phyloP scores from a whole-genome alignment of 2,329 filamentous ascomycete genomes.

The Phyllosticta capitalensis region DNA sequence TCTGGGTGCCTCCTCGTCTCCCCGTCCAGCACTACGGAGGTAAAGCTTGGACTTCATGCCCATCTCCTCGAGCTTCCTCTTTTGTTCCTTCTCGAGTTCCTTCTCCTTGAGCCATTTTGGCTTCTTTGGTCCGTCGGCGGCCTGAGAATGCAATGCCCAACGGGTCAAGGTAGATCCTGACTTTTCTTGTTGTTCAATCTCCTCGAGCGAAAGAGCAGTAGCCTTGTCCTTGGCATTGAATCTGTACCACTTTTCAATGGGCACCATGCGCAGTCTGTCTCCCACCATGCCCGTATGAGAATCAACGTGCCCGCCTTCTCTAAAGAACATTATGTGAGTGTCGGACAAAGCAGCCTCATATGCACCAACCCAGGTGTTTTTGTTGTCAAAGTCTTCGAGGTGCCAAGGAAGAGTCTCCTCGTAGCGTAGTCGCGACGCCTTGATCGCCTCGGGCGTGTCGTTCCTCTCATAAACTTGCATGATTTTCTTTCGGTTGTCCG shows the following conservation, averaged over 20 bases:
- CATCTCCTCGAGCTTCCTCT: conserved; percentile 15
- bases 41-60: conserved; percentile 11
- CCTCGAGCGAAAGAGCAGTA: conserved; percentile 43
- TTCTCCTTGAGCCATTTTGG: conserved; percentile 51
- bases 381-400: conserved; percentile 90
- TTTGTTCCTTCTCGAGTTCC: conserved; percentile 37
- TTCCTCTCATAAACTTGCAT: conserved; percentile 80
- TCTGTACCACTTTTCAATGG: conserved; percentile 91
- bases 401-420: conserved; percentile 97
- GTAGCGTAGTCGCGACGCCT: conserved; percentile 59
- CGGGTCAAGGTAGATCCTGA: neutral
- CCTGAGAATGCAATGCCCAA: conserved; percentile 61
- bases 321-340: conserved; percentile 65
- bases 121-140: conserved; percentile 59
- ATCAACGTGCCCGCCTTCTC: conserved; percentile 44
- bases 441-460: conserved; percentile 61
- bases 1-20: conserved; percentile 28
- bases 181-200: conserved; percentile 9
- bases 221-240: conserved; percentile 67
- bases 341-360: conserved; percentile 86
- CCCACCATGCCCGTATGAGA: neutral
- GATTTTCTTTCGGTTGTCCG: conserved; percentile 74
- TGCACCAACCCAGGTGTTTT: conserved; percentile 85
- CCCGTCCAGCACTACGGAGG: conserved; percentile 13
- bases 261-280: conserved; percentile 66